phyloP scores from a whole-genome alignment of 192 early-diverging fungal species.

The Backusella parvicylindrica region DNA sequence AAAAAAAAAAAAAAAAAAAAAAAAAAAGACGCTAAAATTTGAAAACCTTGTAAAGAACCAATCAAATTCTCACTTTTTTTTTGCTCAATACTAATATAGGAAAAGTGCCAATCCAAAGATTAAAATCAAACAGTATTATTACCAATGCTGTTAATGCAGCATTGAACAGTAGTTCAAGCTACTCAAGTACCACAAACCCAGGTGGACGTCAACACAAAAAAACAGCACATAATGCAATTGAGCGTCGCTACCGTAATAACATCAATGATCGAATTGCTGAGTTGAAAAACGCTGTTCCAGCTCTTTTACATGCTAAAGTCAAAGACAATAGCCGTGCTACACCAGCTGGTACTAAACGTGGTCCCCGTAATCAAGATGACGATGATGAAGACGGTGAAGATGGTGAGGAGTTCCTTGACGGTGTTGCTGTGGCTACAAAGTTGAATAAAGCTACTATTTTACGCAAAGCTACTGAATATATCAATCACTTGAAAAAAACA shows the following conservation, averaged over 20 bases:
- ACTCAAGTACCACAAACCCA: constrained; percentile 10
- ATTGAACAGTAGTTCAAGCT: constrained; percentile 2
- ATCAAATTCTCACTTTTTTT: constrained; percentile 9
- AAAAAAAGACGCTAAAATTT: background rate
- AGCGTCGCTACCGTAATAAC: constrained; percentile 93
- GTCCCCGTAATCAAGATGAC: constrained; percentile 18
- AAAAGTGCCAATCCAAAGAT: constrained; percentile 47
- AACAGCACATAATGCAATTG: constrained; percentile 93
- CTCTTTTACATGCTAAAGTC: constrained; percentile 58
- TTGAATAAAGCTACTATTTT: constrained; percentile 95
- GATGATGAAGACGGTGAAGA: constrained; percentile 55
- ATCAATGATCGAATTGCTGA: constrained; percentile 94
- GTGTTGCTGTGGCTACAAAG: constrained; percentile 80
- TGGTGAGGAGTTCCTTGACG: constrained; percentile 66
- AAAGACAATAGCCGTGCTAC: constrained; percentile 38
- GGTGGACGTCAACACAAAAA: constrained; percentile 69
- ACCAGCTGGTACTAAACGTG: constrained; percentile 12
- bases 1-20: constrained; percentile 9
- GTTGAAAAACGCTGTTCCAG: constrained; percentile 82
- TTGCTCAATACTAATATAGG: background rate
- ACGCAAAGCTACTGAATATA: constrained; percentile 91
- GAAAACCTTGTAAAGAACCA: background rate
- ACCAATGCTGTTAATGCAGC: constrained; percentile 24
- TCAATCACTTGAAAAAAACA: constrained; percentile 52
- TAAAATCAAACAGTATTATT: constrained; percentile 33